phyloP scores from a whole-genome alignment of 495 filamentous ascomycete species.

The Durotheca rogersii region DNA sequence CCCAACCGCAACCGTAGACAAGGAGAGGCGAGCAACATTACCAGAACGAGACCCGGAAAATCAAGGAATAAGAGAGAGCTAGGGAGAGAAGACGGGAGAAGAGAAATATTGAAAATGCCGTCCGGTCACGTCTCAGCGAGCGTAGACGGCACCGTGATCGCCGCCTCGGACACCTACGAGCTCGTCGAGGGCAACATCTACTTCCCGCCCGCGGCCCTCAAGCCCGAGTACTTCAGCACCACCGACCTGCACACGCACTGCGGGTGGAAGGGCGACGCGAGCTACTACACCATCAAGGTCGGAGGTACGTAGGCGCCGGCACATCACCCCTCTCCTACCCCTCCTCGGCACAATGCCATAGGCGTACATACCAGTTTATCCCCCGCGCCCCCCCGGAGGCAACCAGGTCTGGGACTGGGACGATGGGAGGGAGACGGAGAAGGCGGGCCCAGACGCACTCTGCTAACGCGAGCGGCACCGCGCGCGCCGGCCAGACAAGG shows the following conservation, averaged over 20 bases:
- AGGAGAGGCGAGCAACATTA: constrained; percentile 4
- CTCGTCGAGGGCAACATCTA: constrained; percentile 74
- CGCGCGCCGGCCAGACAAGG: constrained; percentile 46
- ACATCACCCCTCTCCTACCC: too few species aligned
- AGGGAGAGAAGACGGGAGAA: constrained; percentile 4
- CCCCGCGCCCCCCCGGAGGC: too few species aligned
- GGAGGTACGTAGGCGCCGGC: constrained; percentile 45
- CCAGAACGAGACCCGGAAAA: too few species aligned
- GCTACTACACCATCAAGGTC: constrained; percentile 64
- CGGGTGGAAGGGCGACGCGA: constrained; percentile 69
- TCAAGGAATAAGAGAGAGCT: neutral
- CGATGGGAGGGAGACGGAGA: too few species aligned
- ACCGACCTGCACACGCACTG: constrained; percentile 52
- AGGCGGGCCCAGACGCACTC: neutral
- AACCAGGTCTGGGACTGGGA: too few species aligned
- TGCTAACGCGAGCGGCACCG: constrained; percentile 5
- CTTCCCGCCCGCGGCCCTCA: constrained; percentile 52
- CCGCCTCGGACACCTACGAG: constrained; percentile 62
- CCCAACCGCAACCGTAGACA: too few species aligned
- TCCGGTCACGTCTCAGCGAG: constrained; percentile 56
- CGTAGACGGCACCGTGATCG: constrained; percentile 58
- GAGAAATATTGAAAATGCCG: constrained; percentile 21
- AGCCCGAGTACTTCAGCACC: constrained; percentile 42
- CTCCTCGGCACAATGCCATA: too few species aligned
- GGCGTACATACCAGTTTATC: too few species aligned